These are phyloP conservation scores for Trichoderma endophyticum DNA, from an alignment of 2,329 filamentous ascomycete species.

Conservation along the genomic window DNA sequence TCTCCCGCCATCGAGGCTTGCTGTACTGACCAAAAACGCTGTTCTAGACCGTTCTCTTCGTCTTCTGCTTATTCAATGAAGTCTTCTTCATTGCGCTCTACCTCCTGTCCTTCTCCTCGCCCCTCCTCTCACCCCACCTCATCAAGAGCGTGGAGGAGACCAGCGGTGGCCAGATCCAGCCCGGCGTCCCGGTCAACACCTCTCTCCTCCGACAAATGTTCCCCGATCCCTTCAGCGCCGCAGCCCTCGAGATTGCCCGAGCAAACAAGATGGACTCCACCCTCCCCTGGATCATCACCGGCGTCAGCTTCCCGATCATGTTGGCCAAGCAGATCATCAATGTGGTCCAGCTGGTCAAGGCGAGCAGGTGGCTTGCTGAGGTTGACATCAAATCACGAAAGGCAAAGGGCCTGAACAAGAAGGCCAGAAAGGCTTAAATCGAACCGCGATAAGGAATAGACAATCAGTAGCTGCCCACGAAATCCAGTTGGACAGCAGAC, in stretches of 20 bases:
- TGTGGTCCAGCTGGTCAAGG: slow-evolving; percentile 88
- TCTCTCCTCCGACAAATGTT: slow-evolving; percentile 72
- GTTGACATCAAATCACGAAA: slow-evolving; percentile 71
- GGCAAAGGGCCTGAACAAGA: slow-evolving; percentile 50
- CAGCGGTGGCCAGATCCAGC: slow-evolving; percentile 52
- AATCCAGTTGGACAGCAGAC: not conserved
- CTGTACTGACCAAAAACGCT: not conserved
- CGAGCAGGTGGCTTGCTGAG: slow-evolving; percentile 86
- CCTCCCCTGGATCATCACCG: slow-evolving; percentile 67
- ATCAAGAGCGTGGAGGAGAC: slow-evolving; percentile 59
- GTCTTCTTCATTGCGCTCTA: slow-evolving; percentile 98
- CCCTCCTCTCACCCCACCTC: slow-evolving; percentile 81
- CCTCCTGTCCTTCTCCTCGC: slow-evolving; percentile 93
- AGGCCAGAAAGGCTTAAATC: slow-evolving; percentile 22
- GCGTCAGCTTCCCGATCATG: slow-evolving; percentile 83
- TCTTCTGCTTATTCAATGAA: slow-evolving; percentile 88
- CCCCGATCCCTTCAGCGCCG: slow-evolving; percentile 85
- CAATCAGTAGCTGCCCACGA: not conserved
- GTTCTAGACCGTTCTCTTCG: slow-evolving; percentile 77
- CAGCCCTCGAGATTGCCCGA: slow-evolving; percentile 84
- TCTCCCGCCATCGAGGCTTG: not conserved
- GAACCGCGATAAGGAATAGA: not conserved
- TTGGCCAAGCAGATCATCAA: slow-evolving; percentile 90
- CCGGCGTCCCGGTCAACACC: slow-evolving; percentile 67
- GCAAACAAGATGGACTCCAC: slow-evolving; percentile 88